Evolutionary conservation across 768 basidiomycete species (phyloP).

Genomic region (Trametes cinnabarina): DNA sequence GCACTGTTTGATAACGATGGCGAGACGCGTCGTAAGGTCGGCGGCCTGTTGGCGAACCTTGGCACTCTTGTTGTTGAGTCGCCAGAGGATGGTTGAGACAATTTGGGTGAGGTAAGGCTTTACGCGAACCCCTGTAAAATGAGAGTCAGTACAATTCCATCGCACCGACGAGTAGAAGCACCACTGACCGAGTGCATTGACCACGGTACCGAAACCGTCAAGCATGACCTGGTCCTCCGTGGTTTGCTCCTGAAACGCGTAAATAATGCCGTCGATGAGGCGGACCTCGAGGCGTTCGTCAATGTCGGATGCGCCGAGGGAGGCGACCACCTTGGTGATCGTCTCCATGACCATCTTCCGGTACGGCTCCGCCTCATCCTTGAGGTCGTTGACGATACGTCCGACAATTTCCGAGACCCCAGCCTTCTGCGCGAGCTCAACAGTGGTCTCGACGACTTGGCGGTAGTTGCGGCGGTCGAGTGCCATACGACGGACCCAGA

Average conservation of each 20-base stretch:
- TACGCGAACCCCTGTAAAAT: constrained; percentile 72
- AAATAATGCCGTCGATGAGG: constrained; percentile 97
- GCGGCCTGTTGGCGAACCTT: constrained; percentile 99
- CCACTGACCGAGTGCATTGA: constrained; percentile 75
- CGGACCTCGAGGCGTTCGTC: constrained; percentile 94
- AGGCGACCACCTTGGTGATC: constrained; percentile 92
- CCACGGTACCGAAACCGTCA: constrained; percentile 96
- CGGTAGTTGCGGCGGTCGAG: constrained; percentile 94
- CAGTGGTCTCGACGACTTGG: constrained; percentile 98
- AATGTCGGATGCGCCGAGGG: constrained; percentile 94
- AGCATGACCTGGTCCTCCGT: constrained; percentile 99
- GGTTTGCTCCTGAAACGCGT: constrained; percentile 99
- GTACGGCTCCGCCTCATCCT: constrained; percentile 88
- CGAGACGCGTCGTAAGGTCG: constrained; percentile 93
- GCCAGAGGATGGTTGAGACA: constrained; percentile 98
- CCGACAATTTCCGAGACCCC: constrained; percentile 97
- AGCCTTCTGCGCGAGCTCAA: constrained; percentile 95
- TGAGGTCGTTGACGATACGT: constrained; percentile 81
- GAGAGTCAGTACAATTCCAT: background rate
- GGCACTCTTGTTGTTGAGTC: constrained; percentile 98
- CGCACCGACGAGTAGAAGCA: background rate
- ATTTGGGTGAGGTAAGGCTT: constrained; percentile 99
- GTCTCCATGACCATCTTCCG: constrained; percentile 99
- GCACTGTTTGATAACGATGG: constrained; percentile 98
- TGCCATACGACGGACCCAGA: constrained; percentile 99